These are phyloP conservation scores for Holtermanniella nyarrowii DNA, from an alignment of 768 basidiomycete genomes.

Conservation along the genomic window DNA sequence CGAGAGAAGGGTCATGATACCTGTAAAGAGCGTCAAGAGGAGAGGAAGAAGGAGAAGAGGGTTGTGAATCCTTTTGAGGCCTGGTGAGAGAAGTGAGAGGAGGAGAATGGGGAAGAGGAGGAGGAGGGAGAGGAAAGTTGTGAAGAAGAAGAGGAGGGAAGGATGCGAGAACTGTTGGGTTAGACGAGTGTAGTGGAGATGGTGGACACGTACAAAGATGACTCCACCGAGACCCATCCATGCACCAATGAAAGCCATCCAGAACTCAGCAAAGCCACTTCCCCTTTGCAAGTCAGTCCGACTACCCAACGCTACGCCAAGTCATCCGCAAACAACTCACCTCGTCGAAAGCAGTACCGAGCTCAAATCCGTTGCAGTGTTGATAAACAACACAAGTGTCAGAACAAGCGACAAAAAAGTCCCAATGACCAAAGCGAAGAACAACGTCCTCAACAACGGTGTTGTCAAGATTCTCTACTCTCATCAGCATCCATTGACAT, in stretches of 20 bases:
- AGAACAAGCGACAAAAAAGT: constrained; percentile 25
- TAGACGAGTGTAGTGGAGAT: background rate
- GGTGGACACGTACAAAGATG: constrained; percentile 23
- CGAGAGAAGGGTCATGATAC: constrained; percentile 27
- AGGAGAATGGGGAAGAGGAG: constrained; percentile 32
- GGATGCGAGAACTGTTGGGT: constrained; percentile 34
- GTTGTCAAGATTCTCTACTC: constrained; percentile 34
- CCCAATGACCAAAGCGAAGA: constrained; percentile 25
- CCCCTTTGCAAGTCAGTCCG: constrained; percentile 14
- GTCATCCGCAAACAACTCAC: constrained; percentile 6
- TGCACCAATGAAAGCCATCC: constrained; percentile 32
- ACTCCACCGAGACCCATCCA: constrained; percentile 37
- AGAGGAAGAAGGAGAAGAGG: constrained; percentile 35
- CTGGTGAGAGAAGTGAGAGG: constrained; percentile 25
- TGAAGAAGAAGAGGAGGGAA: constrained; percentile 37
- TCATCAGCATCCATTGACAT: constrained; percentile 1
- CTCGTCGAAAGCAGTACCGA: constrained; percentile 16
- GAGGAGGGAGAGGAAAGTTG: constrained; percentile 30
- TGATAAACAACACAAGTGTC: constrained; percentile 28
- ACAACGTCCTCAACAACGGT: constrained; percentile 23
- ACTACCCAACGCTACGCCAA: no score
- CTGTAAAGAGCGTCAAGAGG: constrained; percentile 20
- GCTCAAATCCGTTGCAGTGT: constrained; percentile 27
- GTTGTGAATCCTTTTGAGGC: constrained; percentile 20
- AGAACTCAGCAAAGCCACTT: constrained; percentile 36